Percentiles rank a stretch among this genome's conserved stretches.
Evolutionary conservation across 164 flowering plant species (phyloP).

Genomic region (Chimonanthus praecox): DNA sequence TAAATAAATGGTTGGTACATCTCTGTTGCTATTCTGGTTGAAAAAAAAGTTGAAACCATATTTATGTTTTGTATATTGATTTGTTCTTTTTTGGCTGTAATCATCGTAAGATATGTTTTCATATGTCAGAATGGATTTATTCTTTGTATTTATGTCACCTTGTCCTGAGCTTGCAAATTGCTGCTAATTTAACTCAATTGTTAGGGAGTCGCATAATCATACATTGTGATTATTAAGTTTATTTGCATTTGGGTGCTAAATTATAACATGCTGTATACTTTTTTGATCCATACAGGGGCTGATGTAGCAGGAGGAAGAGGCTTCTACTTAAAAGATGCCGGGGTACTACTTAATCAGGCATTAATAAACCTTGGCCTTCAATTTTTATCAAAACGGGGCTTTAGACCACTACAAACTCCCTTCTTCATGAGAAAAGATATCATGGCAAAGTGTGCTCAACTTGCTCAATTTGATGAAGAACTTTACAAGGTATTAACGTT

Average conservation of each 20-base stretch:
- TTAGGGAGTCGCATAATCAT: not conserved
- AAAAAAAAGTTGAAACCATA: no score
- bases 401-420: constrained; percentile 71
- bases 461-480: constrained; percentile 97
- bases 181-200: no score
- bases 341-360: constrained; percentile 88
- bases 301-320: constrained; percentile 97
- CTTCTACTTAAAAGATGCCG: constrained; percentile 80
- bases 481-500: constrained; percentile 72
- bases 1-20: no score
- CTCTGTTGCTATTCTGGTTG: no score
- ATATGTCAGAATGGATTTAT: not conserved
- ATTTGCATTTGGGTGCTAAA: not conserved
- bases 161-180: not conserved
- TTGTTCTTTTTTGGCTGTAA: not conserved
- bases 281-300: constrained; percentile 42
- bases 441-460: constrained; percentile 96
- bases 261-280: not conserved
- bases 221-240: not conserved
- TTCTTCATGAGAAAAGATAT: constrained; percentile 93
- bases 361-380: constrained; percentile 72
- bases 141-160: not conserved
- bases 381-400: constrained; percentile 61
- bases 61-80: not conserved
- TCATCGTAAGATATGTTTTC: not conserved